phyloP scores from a whole-genome alignment of 192 early-diverging fungal species.

The Helicostylum pulchrum region DNA sequence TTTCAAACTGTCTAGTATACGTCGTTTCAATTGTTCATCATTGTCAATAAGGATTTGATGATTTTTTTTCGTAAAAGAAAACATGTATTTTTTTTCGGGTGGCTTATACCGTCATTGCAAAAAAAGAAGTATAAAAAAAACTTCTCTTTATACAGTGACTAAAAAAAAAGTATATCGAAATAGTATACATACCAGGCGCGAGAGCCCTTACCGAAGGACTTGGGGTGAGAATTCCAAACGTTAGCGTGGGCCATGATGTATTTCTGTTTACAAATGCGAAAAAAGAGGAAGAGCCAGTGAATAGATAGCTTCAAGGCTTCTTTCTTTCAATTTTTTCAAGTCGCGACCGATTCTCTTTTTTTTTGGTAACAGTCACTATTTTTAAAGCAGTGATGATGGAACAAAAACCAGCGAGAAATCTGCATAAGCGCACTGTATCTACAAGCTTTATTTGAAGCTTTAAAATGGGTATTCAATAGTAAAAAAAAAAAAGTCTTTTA shows the following conservation, averaged over 20 bases:
- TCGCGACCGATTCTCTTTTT: too few relatives aligned
- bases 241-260: constrained; percentile 85
- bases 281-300: constrained; percentile 12
- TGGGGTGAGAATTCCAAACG: constrained; percentile 98
- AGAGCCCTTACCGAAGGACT: constrained; percentile 96
- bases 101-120: constrained; percentile 2
- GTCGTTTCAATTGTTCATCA: background rate
- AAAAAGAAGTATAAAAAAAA: background rate
- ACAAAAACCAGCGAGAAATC: too few relatives aligned
- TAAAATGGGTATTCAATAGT: too few relatives aligned
- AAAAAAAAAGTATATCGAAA: background rate
- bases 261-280: constrained; percentile 36
- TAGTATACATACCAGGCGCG: constrained; percentile 78
- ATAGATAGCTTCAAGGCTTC: too few relatives aligned
- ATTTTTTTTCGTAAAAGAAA: background rate
- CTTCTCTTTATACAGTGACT: background rate
- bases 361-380: background rate
- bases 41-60: background rate
- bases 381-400: background rate
- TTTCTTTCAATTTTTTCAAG: constrained; percentile 3
- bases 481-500: too few relatives aligned
- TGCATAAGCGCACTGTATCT: too few relatives aligned
- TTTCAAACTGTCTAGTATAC: too few relatives aligned
- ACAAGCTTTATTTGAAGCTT: too few relatives aligned
- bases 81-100: background rate